Conservation (phyloP, 805 yeast genomes). For the Saccharomycopsis malanga region DNA sequence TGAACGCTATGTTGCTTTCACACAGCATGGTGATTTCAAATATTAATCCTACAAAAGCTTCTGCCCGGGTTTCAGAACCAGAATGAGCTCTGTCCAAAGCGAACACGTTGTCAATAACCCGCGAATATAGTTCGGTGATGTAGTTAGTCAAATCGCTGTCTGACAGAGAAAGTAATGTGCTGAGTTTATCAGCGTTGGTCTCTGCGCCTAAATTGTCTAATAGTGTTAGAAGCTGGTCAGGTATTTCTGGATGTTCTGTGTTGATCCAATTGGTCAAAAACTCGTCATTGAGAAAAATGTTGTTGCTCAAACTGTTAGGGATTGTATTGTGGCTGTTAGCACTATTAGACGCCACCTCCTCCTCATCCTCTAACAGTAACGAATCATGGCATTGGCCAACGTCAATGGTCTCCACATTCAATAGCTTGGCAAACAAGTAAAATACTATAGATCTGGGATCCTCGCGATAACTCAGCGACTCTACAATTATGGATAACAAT, state of each 20-base stretch:
- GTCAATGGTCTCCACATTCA: conserved; percentile 6
- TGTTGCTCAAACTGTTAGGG: neutral
- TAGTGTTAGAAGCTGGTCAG: neutral
- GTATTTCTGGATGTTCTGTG: neutral
- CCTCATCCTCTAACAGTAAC: neutral
- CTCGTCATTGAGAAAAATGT: conserved; percentile 12
- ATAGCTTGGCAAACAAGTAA: conserved; percentile 13
- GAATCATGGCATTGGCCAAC: conserved; percentile 1
- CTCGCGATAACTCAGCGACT: conserved; percentile 8
- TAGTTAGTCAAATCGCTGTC: conserved; percentile 11
- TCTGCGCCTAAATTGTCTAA: neutral
- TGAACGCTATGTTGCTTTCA: neutral
- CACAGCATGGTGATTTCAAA: conserved; percentile 3
- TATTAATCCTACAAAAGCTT: conserved; percentile 1
- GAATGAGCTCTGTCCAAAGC: conserved; percentile 1
- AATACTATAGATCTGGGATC: conserved; percentile 13
- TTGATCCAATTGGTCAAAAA: conserved; percentile 8
- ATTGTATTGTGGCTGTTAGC: neutral
- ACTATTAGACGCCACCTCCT: neutral
- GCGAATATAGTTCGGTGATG: conserved; percentile 3
- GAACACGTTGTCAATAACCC: neutral
- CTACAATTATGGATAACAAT: conserved; percentile 4
- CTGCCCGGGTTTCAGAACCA: neutral
- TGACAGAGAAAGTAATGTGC: neutral
- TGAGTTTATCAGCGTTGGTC: neutral